These are phyloP conservation scores for Schizophyllum commune DNA, from an alignment of 1,284 basidiomycete genomes.

Conservation along the genomic window DNA sequence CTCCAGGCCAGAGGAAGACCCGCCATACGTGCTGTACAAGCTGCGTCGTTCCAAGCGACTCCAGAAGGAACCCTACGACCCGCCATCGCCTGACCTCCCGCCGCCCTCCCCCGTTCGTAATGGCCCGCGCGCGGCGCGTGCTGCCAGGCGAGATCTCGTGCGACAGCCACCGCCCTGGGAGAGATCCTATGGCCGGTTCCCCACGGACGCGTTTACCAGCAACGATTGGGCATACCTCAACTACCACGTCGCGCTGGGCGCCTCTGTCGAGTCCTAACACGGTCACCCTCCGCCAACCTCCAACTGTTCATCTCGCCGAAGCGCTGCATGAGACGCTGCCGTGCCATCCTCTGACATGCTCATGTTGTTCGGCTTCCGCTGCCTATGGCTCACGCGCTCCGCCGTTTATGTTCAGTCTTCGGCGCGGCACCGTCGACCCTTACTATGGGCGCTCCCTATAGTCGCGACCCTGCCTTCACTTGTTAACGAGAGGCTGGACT, in stretches of 20 bases:
- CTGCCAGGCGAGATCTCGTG: background rate
- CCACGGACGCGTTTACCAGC: background rate
- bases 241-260: background rate
- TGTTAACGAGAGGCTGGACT: too few species aligned
- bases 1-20: background rate
- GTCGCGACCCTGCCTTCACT: too few species aligned
- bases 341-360: too few species aligned
- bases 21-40: background rate
- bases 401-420: too few species aligned
- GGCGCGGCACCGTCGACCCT: too few species aligned
- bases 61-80: background rate
- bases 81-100: background rate
- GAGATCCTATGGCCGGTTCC: background rate
- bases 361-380: too few species aligned
- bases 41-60: background rate
- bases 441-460: too few species aligned
- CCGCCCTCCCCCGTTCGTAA: too few species aligned
- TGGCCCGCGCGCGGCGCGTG: background rate
- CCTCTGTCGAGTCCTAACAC: background rate
- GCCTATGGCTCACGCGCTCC: too few species aligned
- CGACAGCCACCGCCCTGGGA: background rate
- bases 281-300: background rate
- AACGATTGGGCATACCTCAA: background rate
- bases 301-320: background rate
- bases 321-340: too few species aligned